A percentile compares a stretch with the other conserved stretches of the same genome.
Conservation (phyloP, 1,284 basidiomycete genomes). For the Thecaphora thlaspeos region DNA sequence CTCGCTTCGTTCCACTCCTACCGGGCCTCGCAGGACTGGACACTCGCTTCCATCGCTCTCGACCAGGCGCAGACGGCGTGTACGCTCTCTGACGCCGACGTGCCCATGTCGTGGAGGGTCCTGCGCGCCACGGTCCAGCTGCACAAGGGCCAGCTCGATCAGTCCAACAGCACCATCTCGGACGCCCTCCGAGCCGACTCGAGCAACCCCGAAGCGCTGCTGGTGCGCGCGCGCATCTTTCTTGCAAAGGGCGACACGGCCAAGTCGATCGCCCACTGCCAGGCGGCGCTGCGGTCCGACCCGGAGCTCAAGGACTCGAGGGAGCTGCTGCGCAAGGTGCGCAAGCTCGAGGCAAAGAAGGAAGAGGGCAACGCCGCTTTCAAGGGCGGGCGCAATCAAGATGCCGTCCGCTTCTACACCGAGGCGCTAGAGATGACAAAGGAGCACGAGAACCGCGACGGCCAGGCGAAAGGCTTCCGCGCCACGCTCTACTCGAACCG, state of each 20-base stretch:
- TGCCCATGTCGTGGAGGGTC: conserved; percentile 35
- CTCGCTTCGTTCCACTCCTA: conserved; percentile 67
- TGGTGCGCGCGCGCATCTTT: conserved; percentile 74
- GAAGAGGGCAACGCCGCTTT: conserved; percentile 80
- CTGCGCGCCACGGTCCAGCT: conserved; percentile 35
- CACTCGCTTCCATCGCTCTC: conserved; percentile 52
- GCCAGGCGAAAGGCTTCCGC: conserved; percentile 41
- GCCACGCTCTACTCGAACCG: conserved; percentile 79
- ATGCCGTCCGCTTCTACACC: conserved; percentile 66
- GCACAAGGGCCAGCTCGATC: conserved; percentile 43
- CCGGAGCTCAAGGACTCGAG: conserved; percentile 73
- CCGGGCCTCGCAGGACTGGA: conserved; percentile 64
- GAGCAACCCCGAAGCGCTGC: conserved; percentile 76
- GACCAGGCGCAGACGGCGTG: conserved; percentile 43
- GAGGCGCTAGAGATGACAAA: conserved; percentile 41
- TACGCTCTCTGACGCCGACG: conserved; percentile 31
- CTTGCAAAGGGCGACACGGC: conserved; percentile 72
- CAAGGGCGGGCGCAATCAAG: conserved; percentile 66
- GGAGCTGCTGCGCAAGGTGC: conserved; percentile 71
- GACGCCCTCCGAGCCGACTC: conserved; percentile 72
- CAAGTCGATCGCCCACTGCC: conserved; percentile 71
- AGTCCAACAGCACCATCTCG: conserved; percentile 60
- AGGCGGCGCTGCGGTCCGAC: conserved; percentile 74
- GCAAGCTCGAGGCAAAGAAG: conserved; percentile 76
- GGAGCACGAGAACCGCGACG: conserved; percentile 33